These are phyloP conservation scores for Pyrus hybrid DNA, from an alignment of 331 rosid species.

Conservation along the genomic window DNA sequence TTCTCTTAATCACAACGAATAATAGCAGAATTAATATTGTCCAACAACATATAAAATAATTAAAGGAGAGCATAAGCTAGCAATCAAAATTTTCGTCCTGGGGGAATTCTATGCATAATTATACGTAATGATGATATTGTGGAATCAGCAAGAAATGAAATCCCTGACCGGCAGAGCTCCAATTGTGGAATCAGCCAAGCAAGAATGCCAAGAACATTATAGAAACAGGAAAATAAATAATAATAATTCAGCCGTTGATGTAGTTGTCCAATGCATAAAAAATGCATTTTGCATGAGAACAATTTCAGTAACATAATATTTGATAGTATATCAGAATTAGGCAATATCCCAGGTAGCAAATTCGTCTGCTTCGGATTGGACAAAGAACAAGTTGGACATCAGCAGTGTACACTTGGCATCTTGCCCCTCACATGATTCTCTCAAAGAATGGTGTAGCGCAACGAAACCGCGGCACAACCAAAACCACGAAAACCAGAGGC, in stretches of 20 bases:
- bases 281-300: not conserved
- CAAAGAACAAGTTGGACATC: conserved; percentile 6
- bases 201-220: not conserved
- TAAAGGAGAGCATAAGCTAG: too few species aligned
- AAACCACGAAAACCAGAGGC: conserved; percentile 8
- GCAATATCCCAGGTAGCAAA: not conserved
- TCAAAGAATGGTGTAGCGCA: not conserved
- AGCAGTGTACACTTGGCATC: not conserved
- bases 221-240: not conserved
- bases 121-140: too few species aligned
- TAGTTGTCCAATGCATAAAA: not conserved
- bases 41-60: not conserved
- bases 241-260: not conserved
- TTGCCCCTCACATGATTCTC: not conserved
- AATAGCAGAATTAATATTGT: not conserved
- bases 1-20: not conserved
- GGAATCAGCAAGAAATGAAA: not conserved
- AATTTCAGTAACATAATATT: not conserved
- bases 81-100: too few species aligned
- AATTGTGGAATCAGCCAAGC: not conserved
- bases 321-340: not conserved
- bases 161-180: not conserved
- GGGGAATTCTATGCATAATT: too few species aligned
- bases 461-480: conserved; percentile 5
- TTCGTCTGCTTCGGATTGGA: conserved; percentile 9